Base-by-base conservation (phyloP, 1,139 yeast genomes). In the Hansenula anomala region DNA sequence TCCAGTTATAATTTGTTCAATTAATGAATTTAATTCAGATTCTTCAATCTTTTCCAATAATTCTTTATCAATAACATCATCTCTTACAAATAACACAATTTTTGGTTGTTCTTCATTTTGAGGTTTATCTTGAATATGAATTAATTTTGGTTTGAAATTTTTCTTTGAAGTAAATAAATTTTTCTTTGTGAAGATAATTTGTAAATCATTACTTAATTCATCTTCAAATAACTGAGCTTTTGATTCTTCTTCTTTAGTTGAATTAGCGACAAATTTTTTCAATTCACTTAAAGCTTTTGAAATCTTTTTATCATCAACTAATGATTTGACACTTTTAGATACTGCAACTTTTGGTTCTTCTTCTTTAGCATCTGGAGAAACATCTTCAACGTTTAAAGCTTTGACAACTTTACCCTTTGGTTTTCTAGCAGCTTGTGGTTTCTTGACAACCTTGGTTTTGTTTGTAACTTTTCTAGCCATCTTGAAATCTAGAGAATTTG, bases 51-150 rank as follows among this genome's bases (percentile, higher is more conserved):
- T 61, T 47, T 79, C 78, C 41, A 82, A 69, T 41, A 79, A 75
- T 45, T 76, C 74, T 41, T 61, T 43, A 55, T 69, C 60, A 59
- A 86, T 61, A 60, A 77, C 66, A 56, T 77, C 69, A 63, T 88
- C 96, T 55, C 88, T 80, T 29, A 83, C 69, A 46, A 92, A 76
- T 48, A 92, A 63, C 58, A 96, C 85, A 30, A 85, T 71, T 42
- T 74, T 75, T 51, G 78, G 67, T 43, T 72, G 72, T 18, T 70
- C 71, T 25, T 65, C 55, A 33, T 70, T 60, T 52, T 58, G 46
- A 28, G 45, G 46, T 37, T 43, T 42, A 22, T 42, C 33, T 17
- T 41, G 38, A 26, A 53, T 35, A 29, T 65, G 56, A 40, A 90
- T 71, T 39, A 76, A 59, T 56, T 77, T 80, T 33, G 96, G 94